phyloP scores from a whole-genome alignment of 371 early-diverging fungal genomes.

The Dinochytrium kinnereticum region DNA sequence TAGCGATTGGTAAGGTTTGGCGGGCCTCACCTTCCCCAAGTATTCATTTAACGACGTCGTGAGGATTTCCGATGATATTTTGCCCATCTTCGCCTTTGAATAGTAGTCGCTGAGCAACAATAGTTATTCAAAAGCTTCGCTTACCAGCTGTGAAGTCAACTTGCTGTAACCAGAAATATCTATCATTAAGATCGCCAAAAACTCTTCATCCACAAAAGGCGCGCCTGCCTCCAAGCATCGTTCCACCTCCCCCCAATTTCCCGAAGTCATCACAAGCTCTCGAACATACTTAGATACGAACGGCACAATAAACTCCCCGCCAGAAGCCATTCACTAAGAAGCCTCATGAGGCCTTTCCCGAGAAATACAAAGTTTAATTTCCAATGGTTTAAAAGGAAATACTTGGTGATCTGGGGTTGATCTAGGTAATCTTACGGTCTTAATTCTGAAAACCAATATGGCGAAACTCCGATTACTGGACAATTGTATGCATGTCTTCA shows the following conservation, averaged over 20 bases:
- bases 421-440: too few species aligned
- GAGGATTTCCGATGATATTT: neutral
- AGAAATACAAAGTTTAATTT: too few species aligned
- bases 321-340: too few species aligned
- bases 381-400: too few species aligned
- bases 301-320: too few species aligned
- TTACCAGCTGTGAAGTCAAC: conserved; percentile 6
- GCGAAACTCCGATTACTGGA: too few species aligned
- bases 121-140: neutral
- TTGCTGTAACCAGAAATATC: neutral
- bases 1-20: neutral
- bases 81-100: neutral
- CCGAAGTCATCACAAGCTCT: neutral
- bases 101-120: neutral
- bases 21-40: conserved; percentile 1
- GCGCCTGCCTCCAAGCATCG: neutral
- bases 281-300: neutral
- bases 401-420: too few species aligned
- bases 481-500: too few species aligned
- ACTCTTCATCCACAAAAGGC: neutral
- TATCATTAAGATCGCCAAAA: neutral
- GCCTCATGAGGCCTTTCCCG: too few species aligned
- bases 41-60: neutral
- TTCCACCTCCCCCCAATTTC: neutral
- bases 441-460: too few species aligned